Evolutionary conservation across 2,329 filamentous ascomycete species (phyloP).

Genomic region (Thielaviopsis punctulata): DNA sequence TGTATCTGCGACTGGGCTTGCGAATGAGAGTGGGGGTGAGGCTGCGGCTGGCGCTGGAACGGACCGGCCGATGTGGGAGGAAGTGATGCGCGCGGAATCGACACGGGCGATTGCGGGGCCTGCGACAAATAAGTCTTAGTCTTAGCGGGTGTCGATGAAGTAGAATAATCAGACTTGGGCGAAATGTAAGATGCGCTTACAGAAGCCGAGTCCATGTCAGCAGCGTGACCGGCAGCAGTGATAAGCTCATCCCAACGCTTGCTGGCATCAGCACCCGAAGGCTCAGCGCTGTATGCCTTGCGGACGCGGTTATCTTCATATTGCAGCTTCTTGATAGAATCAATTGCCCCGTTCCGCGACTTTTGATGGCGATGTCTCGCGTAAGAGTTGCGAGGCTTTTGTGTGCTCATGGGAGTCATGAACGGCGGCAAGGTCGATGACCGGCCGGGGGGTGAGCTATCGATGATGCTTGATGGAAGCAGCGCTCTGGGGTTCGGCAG

Average conservation of each 20-base stretch:
- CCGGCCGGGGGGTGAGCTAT: slow-evolving; percentile 66
- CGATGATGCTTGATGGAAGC: slow-evolving; percentile 58
- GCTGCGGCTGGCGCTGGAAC: background rate
- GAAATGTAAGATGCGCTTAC: slow-evolving; percentile 34
- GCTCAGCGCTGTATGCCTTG: slow-evolving; percentile 77
- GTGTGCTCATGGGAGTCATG: slow-evolving; percentile 53
- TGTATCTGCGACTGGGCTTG: slow-evolving; percentile 38
- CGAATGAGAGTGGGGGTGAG: slow-evolving; percentile 16
- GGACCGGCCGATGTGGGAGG: slow-evolving; percentile 34
- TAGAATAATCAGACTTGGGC: background rate
- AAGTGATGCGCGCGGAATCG: slow-evolving; percentile 42
- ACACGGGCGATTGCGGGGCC: slow-evolving; percentile 49
- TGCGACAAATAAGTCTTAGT: slow-evolving; percentile 17
- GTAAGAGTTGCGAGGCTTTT: slow-evolving; percentile 68
- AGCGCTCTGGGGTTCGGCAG: slow-evolving; percentile 21
- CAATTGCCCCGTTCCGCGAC: slow-evolving; percentile 25
- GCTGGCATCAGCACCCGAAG: slow-evolving; percentile 55
- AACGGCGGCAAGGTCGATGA: slow-evolving; percentile 78
- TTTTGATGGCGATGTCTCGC: slow-evolving; percentile 60
- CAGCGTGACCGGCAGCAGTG: slow-evolving; percentile 56
- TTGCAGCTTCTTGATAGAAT: slow-evolving; percentile 16
- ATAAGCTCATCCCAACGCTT: slow-evolving; percentile 95
- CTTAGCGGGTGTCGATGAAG: background rate
- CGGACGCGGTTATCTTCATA: slow-evolving; percentile 45
- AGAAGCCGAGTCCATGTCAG: slow-evolving; percentile 79